Base-by-base conservation (phyloP, 2,329 filamentous ascomycete species). In the Aspergillus terreus region DNA sequence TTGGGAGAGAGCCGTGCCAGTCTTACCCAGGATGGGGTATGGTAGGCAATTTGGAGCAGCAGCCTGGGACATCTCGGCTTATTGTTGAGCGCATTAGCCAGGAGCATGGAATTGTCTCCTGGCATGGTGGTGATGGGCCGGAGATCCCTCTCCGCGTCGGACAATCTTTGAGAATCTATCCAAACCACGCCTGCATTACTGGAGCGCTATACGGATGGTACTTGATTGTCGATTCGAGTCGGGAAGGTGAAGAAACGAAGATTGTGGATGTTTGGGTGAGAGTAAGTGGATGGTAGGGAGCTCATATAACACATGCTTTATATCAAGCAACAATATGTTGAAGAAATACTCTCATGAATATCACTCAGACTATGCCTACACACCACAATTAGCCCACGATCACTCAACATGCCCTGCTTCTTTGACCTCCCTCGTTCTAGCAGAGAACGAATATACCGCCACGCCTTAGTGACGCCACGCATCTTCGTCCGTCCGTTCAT, bases 101-200 rank as follows among this genome's bases (percentile, higher is more conserved):
- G 71, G 89, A 94, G 71, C 89, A 92, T 70, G 87, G 86, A 0
- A 83, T 90, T 49, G 63, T 92, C 60, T 76, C 73, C 1, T 90
- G 86, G 82, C 71, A 74, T 12, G 71, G 64, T 11, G 71, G 76
- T 36, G 77, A 76, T 0, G 49, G 64, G 1, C 58, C 58, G 25
- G 64, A 74, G n/a, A 69, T 79, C 44, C 64, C 71, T 44, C 64
- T 90, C 51, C 56, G 68, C 2, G 74, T 89, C 30, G 88, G 88
- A 0, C 81, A 90, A 63, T 82, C 83, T 62, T 70, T 92, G 23
- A 76, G 83, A 51, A 73, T 92, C 6, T 92, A 86, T 83, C 88
- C 88, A 0, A 92, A 92, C 61, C 89, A 94, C 71, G 83, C 88
- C 33, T 94, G 89, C 66, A 86, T 92, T 59, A 82, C 88, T 1